These are phyloP conservation scores for Neonectria ditissima DNA, from an alignment of 2,329 filamentous ascomycete species.

Conservation along the genomic window DNA sequence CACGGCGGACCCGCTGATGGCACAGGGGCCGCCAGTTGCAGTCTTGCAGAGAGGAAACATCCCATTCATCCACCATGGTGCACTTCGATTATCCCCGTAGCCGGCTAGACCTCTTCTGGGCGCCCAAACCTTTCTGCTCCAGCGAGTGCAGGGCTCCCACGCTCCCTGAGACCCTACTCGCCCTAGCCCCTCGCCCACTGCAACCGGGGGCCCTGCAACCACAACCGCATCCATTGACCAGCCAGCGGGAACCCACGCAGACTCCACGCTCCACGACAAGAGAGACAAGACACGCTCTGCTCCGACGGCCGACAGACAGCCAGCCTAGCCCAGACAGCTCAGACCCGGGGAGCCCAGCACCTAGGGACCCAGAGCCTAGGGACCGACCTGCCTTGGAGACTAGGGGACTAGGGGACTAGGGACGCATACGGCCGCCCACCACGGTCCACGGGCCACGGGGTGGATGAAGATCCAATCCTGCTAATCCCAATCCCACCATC, in stretches of 20 bases:
- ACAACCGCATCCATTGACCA: conserved; percentile 9
- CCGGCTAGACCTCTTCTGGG: conserved; percentile 34
- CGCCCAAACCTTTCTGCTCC: conserved; percentile 19
- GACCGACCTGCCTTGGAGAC: too few species aligned
- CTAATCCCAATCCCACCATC: conserved; percentile 26
- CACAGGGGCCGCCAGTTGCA: conserved; percentile 33
- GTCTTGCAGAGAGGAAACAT: conserved; percentile 43
- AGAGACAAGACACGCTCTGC: conserved; percentile 6
- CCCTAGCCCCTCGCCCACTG: background rate
- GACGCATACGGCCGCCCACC: too few species aligned
- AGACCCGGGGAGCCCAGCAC: too few species aligned
- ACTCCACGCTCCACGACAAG: conserved; percentile 16
- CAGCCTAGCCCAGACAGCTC: background rate
- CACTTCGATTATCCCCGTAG: conserved; percentile 33
- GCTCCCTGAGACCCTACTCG: background rate
- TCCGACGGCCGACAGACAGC: conserved; percentile 8
- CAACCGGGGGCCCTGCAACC: background rate
- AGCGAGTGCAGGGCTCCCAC: background rate
- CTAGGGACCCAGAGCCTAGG: too few species aligned
- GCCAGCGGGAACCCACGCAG: conserved; percentile 12
- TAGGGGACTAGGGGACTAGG: too few species aligned
- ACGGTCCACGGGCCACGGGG: conserved; percentile 11
- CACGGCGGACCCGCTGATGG: conserved; percentile 35
- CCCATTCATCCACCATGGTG: conserved; percentile 32
- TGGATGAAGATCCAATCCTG: conserved; percentile 25